Evolutionary conservation across 768 basidiomycete species (phyloP).

Genomic region (Kwoniella sp.): DNA sequence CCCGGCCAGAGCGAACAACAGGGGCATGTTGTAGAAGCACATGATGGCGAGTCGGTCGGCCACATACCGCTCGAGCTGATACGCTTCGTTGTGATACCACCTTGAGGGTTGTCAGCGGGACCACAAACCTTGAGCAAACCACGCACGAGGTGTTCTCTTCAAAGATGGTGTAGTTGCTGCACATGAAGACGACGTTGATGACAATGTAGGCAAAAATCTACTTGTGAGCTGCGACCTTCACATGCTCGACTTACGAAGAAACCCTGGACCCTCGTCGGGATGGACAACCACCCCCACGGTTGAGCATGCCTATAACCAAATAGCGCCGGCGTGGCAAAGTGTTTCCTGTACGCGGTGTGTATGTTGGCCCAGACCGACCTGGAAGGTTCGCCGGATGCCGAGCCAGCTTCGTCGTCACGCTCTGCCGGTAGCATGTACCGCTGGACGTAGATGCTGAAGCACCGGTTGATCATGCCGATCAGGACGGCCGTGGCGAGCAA

Average conservation of each 20-base stretch:
- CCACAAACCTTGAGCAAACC: not conserved
- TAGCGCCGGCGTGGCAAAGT: conserved; percentile 16
- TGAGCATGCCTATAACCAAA: conserved; percentile 22
- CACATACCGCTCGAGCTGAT: conserved; percentile 9
- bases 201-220: conserved; percentile 26
- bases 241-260: conserved; percentile 16
- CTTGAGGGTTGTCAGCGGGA: not conserved
- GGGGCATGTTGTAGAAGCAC: conserved; percentile 32
- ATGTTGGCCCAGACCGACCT: not conserved
- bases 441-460: conserved; percentile 1
- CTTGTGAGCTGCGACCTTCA: not conserved
- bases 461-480: conserved; percentile 9
- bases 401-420: not conserved
- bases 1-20: conserved; percentile 28
- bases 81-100: not conserved
- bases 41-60: conserved; percentile 28
- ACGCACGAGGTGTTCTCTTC: conserved; percentile 21
- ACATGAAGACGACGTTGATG: conserved; percentile 22
- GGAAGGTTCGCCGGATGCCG: not conserved
- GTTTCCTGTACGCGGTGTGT: conserved; percentile 11
- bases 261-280: conserved; percentile 24
- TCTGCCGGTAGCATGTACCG: not conserved
- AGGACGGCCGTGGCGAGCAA: conserved; percentile 10
- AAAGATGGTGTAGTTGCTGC: conserved; percentile 13
- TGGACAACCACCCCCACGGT: conserved; percentile 8